These are phyloP conservation scores for Wickerhamiella parazyma DNA, from an alignment of 805 yeast species.

Conservation along the genomic window DNA sequence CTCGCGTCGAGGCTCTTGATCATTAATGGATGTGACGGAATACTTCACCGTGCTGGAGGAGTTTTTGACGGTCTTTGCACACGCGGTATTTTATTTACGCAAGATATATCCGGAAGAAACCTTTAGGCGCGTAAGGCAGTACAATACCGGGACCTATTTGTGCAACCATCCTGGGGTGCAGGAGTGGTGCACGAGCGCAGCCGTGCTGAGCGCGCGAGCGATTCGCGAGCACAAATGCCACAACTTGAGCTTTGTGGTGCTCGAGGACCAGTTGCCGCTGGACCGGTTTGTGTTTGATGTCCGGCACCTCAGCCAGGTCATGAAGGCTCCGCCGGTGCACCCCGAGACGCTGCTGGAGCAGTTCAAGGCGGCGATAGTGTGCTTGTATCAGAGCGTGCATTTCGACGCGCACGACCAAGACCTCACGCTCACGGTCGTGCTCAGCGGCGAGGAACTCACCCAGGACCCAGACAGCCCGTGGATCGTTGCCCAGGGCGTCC, in stretches of 20 bases:
- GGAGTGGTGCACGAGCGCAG: slow-evolving; percentile 31
- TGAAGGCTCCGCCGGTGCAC: slow-evolving; percentile 5
- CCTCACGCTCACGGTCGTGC: slow-evolving; percentile 13
- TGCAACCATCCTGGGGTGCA: slow-evolving; percentile 37
- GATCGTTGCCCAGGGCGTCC: slow-evolving; percentile 16
- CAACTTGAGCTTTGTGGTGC: slow-evolving; percentile 26
- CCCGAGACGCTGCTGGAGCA: slow-evolving; percentile 10
- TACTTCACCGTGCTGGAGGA: slow-evolving; percentile 30
- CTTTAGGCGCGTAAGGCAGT: slow-evolving; percentile 32
- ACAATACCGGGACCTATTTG: slow-evolving; percentile 32
- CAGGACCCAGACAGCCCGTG: slow-evolving; percentile 17
- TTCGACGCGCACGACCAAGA: not conserved
- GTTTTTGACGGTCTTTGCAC: slow-evolving; percentile 37
- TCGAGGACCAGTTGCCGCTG: slow-evolving; percentile 24
- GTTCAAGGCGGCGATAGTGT: slow-evolving; percentile 13
- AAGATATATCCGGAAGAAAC: slow-evolving; percentile 40
- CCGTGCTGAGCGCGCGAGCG: slow-evolving; percentile 22
- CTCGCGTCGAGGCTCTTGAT: slow-evolving; percentile 30
- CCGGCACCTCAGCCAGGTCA: slow-evolving; percentile 22
- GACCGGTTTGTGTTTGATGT: slow-evolving; percentile 32
- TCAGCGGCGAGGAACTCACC: slow-evolving; percentile 11
- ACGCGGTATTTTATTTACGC: slow-evolving; percentile 41
- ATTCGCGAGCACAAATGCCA: not conserved
- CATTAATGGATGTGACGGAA: slow-evolving; percentile 16
- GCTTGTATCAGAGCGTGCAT: not conserved